Evolutionary conservation across 1,139 yeast species (phyloP).

Genomic region (Candida buenavistaensis): DNA sequence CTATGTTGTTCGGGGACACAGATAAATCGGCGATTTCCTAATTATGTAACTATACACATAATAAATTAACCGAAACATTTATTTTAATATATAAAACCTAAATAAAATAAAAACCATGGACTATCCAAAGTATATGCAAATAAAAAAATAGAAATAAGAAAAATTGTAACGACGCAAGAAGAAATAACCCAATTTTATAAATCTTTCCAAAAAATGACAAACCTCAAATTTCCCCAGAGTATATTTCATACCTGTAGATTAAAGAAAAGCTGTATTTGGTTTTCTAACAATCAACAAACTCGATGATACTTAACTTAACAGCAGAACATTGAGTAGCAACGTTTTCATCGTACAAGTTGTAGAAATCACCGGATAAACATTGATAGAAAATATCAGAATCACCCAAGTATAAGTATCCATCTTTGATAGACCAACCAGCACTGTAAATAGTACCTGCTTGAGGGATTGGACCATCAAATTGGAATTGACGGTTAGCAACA

Average conservation of each 20-base stretch:
- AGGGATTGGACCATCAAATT: slow-evolving; percentile 89
- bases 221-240: background rate
- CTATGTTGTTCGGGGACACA: too few relatives aligned
- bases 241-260: background rate
- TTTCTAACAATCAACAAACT: slow-evolving; percentile 57
- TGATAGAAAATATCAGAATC: slow-evolving; percentile 66
- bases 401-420: slow-evolving; percentile 73
- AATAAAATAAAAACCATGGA: background rate
- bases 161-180: too few relatives aligned
- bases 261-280: background rate
- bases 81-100: too few relatives aligned
- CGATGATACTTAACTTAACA: slow-evolving; percentile 64
- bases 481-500: slow-evolving; percentile 86
- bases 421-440: slow-evolving; percentile 69
- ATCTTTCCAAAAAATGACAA: too few relatives aligned
- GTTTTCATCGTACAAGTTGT: slow-evolving; percentile 75
- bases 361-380: slow-evolving; percentile 78
- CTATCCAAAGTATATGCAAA: background rate
- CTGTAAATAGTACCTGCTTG: slow-evolving; percentile 89
- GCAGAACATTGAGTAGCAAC: slow-evolving; percentile 66
- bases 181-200: too few relatives aligned
- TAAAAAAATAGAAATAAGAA: background rate
- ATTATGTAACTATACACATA: too few relatives aligned
- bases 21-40: too few relatives aligned
- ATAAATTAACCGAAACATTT: too few relatives aligned